A percentile compares a stretch with the other conserved stretches of the same genome.
phyloP scores from a whole-genome alignment of 805 yeast species.

The Sungouiozyma intestinalis region DNA sequence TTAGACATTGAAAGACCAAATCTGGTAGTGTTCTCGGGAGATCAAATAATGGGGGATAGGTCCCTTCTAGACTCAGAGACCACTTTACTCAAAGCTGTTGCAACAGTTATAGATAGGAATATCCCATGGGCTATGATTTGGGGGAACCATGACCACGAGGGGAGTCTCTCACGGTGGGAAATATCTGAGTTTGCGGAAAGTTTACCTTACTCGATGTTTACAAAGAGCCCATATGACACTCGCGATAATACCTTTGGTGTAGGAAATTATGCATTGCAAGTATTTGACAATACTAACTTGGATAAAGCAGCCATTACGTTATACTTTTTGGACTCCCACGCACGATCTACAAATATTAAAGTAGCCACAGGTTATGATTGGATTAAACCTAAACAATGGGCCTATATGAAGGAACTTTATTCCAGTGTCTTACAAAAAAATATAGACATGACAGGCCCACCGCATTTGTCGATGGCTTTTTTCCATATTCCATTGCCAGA shows the following conservation, averaged over 20 bases:
- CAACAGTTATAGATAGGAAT: conserved; percentile 52
- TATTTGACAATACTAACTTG: conserved; percentile 29
- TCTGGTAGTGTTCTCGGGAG: conserved; percentile 81
- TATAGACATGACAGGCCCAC: conserved; percentile 14
- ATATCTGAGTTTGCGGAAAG: conserved; percentile 45
- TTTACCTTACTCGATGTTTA: conserved; percentile 61
- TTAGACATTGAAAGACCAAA: conserved; percentile 75
- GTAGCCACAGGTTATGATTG: conserved; percentile 75
- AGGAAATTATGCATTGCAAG: conserved; percentile 64
- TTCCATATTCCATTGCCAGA: conserved; percentile 94
- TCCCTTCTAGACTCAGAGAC: conserved; percentile 71
- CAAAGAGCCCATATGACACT: conserved; percentile 48
- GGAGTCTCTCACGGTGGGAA: conserved; percentile 48
- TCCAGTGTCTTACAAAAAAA: conserved; percentile 21
- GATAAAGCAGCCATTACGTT: conserved; percentile 43
- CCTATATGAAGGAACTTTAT: conserved; percentile 37
- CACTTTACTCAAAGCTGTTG: conserved; percentile 63
- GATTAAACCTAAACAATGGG: conserved; percentile 61
- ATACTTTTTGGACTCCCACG: conserved; percentile 79
- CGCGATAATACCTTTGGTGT: conserved; percentile 48
- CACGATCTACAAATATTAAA: conserved; percentile 57
- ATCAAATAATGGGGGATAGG: conserved; percentile 74
- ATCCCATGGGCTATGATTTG: conserved; percentile 80
- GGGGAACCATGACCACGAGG: conserved; percentile 95
- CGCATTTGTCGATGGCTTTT: conserved; percentile 70